phyloP scores from a whole-genome alignment of 2,329 filamentous ascomycete species.

The Fusarium torulosum region DNA sequence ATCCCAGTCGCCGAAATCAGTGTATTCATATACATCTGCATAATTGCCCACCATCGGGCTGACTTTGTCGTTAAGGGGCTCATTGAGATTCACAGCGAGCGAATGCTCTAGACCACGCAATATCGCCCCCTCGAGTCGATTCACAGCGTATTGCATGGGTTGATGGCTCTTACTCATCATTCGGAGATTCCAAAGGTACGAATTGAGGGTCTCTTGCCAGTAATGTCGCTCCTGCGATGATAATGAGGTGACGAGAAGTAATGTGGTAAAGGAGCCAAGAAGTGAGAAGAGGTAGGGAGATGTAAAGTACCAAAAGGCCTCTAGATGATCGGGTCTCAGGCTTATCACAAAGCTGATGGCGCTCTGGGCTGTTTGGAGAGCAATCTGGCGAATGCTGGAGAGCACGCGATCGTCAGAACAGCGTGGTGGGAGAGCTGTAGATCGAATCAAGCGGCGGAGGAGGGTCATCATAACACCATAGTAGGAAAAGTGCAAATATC shows the following conservation, averaged over 20 bases:
- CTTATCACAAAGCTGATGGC: slow-evolving; percentile 53
- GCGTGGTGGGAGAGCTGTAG: slow-evolving; percentile 49
- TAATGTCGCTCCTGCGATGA: slow-evolving; percentile 50
- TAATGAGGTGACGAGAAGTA: slow-evolving; percentile 53
- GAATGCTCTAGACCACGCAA: slow-evolving; percentile 55
- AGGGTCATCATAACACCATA: slow-evolving; percentile 61
- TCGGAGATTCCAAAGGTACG: slow-evolving; percentile 52
- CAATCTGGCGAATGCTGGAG: slow-evolving; percentile 49
- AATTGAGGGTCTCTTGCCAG: slow-evolving; percentile 53
- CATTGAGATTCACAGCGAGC: slow-evolving; percentile 52
- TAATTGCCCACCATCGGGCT: slow-evolving; percentile 49
- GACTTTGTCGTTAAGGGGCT: slow-evolving; percentile 49
- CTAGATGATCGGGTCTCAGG: slow-evolving; percentile 54
- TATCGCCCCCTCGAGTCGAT: slow-evolving; percentile 55
- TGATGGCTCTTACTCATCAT: slow-evolving; percentile 55
- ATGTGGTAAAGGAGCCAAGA: slow-evolving; percentile 55
- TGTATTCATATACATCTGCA: slow-evolving; percentile 50
- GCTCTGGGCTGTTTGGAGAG: slow-evolving; percentile 50
- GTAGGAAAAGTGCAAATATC: slow-evolving; percentile 61
- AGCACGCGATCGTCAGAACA: slow-evolving; percentile 49
- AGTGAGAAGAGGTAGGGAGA: slow-evolving; percentile 57
- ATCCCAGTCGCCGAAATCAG: slow-evolving; percentile 54
- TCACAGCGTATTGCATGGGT: slow-evolving; percentile 55
- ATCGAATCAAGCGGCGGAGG: slow-evolving; percentile 59
- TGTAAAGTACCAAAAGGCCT: slow-evolving; percentile 57